Conservation (phyloP, 2,329 filamentous ascomycete species). For the Microsporum audouinii region DNA sequence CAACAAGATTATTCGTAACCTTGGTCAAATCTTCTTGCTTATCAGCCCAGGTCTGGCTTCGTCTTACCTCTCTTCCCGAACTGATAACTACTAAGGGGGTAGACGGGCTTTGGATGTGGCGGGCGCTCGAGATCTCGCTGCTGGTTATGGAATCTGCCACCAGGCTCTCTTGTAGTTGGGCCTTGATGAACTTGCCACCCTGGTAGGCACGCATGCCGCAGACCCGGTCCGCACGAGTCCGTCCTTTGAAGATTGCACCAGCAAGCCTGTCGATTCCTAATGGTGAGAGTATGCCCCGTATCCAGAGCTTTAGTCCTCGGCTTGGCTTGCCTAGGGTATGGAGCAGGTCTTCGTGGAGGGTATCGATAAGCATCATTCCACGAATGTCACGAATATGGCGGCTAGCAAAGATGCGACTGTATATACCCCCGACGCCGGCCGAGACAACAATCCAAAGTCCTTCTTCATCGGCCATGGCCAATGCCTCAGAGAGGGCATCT, state of each 20-base stretch:
- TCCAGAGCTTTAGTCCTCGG: constrained; percentile 76
- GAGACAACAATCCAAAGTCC: constrained; percentile 84
- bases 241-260: constrained; percentile 70
- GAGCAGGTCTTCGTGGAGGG: constrained; percentile 78
- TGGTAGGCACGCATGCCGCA: constrained; percentile 72
- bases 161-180: constrained; percentile 82
- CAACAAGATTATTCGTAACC: constrained; percentile 64
- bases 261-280: constrained; percentile 71
- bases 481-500: constrained; percentile 75
- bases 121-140: constrained; percentile 67
- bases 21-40: constrained; percentile 76
- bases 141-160: constrained; percentile 75
- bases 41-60: constrained; percentile 61
- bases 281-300: constrained; percentile 72
- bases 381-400: constrained; percentile 63
- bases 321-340: constrained; percentile 50
- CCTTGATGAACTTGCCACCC: constrained; percentile 72
- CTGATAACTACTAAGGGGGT: constrained; percentile 72
- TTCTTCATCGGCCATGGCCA: constrained; percentile 65
- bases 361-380: constrained; percentile 76
- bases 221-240: constrained; percentile 69
- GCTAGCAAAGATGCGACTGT: constrained; percentile 81
- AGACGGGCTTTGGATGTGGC: constrained; percentile 64
- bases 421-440: constrained; percentile 75
- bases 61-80: constrained; percentile 59